phyloP scores from a whole-genome alignment of 2,329 filamentous ascomycete species.

The Fusarium avenaceum region DNA sequence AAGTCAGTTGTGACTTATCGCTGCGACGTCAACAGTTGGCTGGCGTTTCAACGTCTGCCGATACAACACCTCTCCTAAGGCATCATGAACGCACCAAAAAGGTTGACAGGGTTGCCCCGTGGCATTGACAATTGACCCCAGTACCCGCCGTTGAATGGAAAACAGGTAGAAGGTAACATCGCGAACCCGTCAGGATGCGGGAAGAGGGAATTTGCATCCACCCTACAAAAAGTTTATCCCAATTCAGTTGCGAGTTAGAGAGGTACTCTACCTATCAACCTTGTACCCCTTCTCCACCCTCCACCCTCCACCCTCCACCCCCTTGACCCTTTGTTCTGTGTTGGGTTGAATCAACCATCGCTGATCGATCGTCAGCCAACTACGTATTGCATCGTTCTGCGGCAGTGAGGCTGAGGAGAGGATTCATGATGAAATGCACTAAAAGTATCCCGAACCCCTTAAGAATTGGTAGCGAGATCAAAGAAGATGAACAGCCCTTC shows the following conservation, averaged over 20 bases:
- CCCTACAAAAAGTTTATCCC: constrained; percentile 40
- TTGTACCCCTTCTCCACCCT: neutral
- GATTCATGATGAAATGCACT: constrained; percentile 7
- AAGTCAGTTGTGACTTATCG: neutral
- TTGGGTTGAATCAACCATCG: constrained; percentile 4
- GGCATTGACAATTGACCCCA: constrained; percentile 22
- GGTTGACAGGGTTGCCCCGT: constrained; percentile 25
- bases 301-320: neutral
- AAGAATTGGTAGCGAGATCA: constrained; percentile 17
- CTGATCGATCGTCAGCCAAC: constrained; percentile 6
- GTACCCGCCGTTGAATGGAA: constrained; percentile 31
- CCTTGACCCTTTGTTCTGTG: neutral
- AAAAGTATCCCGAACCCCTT: constrained; percentile 8
- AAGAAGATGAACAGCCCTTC: constrained; percentile 24
- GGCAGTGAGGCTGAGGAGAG: constrained; percentile 29
- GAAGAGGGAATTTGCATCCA: constrained; percentile 38
- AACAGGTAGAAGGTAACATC: constrained; percentile 36
- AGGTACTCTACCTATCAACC: constrained; percentile 6
- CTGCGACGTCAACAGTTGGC: constrained; percentile 17
- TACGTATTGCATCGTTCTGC: constrained; percentile 10
- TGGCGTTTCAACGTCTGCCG: constrained; percentile 11
- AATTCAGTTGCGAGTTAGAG: constrained; percentile 11
- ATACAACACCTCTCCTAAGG: constrained; percentile 6
- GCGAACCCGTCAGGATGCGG: constrained; percentile 31
- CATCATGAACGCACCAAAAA: constrained; percentile 11